Conservation (phyloP, 352 stramenopile species). For the Pseudoperonospora humuli region DNA sequence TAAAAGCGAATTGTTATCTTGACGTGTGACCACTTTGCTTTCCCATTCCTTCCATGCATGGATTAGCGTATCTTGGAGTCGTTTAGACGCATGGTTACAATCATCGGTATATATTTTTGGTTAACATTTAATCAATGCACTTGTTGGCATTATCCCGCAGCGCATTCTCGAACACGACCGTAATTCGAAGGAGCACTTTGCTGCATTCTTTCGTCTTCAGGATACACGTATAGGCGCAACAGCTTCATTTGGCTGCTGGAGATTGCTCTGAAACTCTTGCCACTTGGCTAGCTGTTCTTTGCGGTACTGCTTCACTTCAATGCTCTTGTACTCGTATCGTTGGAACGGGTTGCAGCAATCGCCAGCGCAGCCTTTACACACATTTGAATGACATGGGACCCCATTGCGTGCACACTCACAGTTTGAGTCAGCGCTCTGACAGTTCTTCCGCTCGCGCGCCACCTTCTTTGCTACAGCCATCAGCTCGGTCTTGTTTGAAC, state of each 20-base stretch:
- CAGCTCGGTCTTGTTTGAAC: slow-evolving; percentile 55
- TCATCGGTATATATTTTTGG: slow-evolving; percentile 4
- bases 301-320: slow-evolving; percentile 60
- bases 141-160: no score
- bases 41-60: background rate
- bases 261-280: slow-evolving; percentile 21
- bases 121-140: slow-evolving; percentile 3
- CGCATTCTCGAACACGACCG: slow-evolving; percentile 9
- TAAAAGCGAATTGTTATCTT: slow-evolving; percentile 26
- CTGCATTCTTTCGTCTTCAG: slow-evolving; percentile 6
- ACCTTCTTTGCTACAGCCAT: slow-evolving; percentile 58
- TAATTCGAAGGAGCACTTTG: background rate
- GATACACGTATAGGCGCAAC: slow-evolving; percentile 24
- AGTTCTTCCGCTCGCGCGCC: slow-evolving; percentile 66
- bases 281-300: slow-evolving; percentile 62
- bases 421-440: slow-evolving; percentile 38
- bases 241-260: slow-evolving; percentile 13
- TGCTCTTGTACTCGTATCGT: slow-evolving; percentile 69
- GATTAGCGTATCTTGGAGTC: no score
- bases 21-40: slow-evolving; percentile 9
- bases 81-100: no score
- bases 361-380: slow-evolving; percentile 60
- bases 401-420: slow-evolving; percentile 75
- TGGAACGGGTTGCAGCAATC: slow-evolving; percentile 69
- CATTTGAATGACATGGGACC: slow-evolving; percentile 66